phyloP scores from a whole-genome alignment of 2,329 filamentous ascomycete genomes.

The Colletotrichum sp. region DNA sequence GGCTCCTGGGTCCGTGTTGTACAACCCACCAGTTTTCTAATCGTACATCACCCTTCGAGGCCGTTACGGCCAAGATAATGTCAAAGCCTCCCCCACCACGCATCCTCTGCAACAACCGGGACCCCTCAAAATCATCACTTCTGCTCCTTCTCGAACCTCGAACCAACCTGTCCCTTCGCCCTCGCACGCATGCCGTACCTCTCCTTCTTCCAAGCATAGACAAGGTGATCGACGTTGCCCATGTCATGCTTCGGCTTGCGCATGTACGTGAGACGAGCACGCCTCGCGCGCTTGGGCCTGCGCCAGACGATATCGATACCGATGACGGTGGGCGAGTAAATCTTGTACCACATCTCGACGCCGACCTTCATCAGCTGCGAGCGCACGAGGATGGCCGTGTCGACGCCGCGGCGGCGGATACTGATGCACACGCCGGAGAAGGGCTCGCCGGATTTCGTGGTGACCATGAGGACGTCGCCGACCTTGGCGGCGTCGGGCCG shows the following conservation, averaged over 20 bases:
- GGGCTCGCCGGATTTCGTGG: conserved; percentile 79
- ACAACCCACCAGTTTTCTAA: conserved; percentile 4
- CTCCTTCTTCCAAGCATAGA: conserved; percentile 58
- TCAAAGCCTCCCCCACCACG: neutral
- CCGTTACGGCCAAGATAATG: neutral
- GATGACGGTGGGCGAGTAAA: conserved; percentile 88
- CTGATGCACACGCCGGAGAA: conserved; percentile 89
- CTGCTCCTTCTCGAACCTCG: conserved; percentile 6
- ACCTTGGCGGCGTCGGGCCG: conserved; percentile 82
- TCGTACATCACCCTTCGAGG: conserved; percentile 4
- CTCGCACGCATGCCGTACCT: conserved; percentile 39
- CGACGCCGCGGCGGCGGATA: conserved; percentile 85
- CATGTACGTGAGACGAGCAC: conserved; percentile 91
- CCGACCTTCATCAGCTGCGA: conserved; percentile 86
- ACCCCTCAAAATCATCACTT: neutral
- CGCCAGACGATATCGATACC: conserved; percentile 95
- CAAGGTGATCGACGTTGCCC: conserved; percentile 82
- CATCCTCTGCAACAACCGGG: neutral
- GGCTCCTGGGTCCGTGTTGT: conserved; percentile 10
- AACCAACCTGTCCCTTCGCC: conserved; percentile 6
- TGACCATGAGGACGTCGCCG: conserved; percentile 91
- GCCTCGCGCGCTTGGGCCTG: conserved; percentile 80
- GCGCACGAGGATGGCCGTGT: conserved; percentile 85
- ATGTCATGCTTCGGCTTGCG: conserved; percentile 86
- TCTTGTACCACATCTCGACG: conserved; percentile 97